These are phyloP conservation scores for Xerocomellus intermedius DNA, from an alignment of 768 basidiomycete genomes.

Conservation along the genomic window DNA sequence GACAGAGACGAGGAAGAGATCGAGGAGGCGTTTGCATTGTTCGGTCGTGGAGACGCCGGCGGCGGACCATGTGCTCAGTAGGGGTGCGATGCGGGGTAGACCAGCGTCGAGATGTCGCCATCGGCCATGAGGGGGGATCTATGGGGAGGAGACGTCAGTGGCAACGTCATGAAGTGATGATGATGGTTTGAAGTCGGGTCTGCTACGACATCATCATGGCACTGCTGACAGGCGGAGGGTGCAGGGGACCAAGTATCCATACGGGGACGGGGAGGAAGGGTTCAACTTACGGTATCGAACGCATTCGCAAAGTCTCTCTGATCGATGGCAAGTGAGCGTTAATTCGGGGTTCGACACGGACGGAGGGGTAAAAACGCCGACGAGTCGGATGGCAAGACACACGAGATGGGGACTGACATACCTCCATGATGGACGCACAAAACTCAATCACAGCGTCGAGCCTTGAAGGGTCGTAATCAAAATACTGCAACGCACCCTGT, in stretches of 20 bases:
- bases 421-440: conserved; percentile 77
- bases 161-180: conserved; percentile 1
- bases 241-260: not conserved
- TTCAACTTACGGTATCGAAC: conserved; percentile 53
- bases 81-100: conserved; percentile 56
- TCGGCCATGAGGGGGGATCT: conserved; percentile 87
- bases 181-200: not conserved
- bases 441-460: conserved; percentile 68
- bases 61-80: conserved; percentile 56
- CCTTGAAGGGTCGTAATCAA: conserved; percentile 78
- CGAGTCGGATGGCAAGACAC: not conserved
- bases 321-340: not conserved
- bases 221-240: conserved; percentile 5
- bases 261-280: not conserved
- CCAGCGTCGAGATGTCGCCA: conserved; percentile 88
- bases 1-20: conserved; percentile 88
- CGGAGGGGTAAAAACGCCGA: too few species aligned
- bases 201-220: not conserved
- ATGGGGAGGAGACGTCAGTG: not conserved
- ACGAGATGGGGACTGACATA: conserved; percentile 30
- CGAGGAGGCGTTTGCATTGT: conserved; percentile 71
- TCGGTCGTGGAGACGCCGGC: conserved; percentile 49
- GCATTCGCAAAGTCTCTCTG: conserved; percentile 80
- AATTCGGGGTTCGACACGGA: not conserved
- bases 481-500: conserved; percentile 76